Percentiles rank a stretch among this genome's conserved stretches.
These are phyloP conservation scores for Globisporangium abappressorium DNA, from an alignment of 352 stramenopile species.

Conservation along the genomic window DNA sequence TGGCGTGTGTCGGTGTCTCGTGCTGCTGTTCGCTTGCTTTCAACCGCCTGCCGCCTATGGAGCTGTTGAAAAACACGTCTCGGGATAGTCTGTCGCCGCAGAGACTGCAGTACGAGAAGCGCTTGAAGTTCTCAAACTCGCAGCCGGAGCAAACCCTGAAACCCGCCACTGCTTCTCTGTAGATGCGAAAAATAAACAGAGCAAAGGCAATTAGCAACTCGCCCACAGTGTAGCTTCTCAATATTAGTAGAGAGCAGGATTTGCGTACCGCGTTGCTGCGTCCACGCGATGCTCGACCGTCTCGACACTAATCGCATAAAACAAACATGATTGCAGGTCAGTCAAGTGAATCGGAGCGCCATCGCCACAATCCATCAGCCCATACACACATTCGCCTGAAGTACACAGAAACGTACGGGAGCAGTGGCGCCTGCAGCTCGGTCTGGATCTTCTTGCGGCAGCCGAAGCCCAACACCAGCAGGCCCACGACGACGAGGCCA, in stretches of 20 bases:
- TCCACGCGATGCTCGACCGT: slow-evolving; percentile 64
- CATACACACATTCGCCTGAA: not conserved
- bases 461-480: slow-evolving; percentile 49
- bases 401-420: slow-evolving; percentile 25
- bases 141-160: slow-evolving; percentile 46
- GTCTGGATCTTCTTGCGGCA: slow-evolving; percentile 40
- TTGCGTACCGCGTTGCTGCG: slow-evolving; percentile 36
- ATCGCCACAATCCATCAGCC: not conserved
- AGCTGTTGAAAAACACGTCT: not conserved
- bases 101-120: slow-evolving; percentile 57
- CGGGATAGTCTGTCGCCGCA: slow-evolving; percentile 54
- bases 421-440: slow-evolving; percentile 48
- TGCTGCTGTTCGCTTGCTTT: slow-evolving; percentile 9
- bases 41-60: not conserved
- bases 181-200: not conserved
- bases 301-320: slow-evolving; percentile 24
- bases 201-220: not conserved
- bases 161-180: slow-evolving; percentile 54
- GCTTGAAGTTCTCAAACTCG: slow-evolving; percentile 76
- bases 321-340: not conserved
- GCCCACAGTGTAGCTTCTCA: not conserved
- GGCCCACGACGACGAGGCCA: slow-evolving; percentile 28
- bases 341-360: not conserved
- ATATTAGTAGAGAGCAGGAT: not conserved
- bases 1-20: not conserved